A percentile compares a stretch with the other conserved stretches of the same genome.
Evolutionary conservation across 2,329 filamentous ascomycete genomes (phyloP).

Genomic region (Metarhizium album): DNA sequence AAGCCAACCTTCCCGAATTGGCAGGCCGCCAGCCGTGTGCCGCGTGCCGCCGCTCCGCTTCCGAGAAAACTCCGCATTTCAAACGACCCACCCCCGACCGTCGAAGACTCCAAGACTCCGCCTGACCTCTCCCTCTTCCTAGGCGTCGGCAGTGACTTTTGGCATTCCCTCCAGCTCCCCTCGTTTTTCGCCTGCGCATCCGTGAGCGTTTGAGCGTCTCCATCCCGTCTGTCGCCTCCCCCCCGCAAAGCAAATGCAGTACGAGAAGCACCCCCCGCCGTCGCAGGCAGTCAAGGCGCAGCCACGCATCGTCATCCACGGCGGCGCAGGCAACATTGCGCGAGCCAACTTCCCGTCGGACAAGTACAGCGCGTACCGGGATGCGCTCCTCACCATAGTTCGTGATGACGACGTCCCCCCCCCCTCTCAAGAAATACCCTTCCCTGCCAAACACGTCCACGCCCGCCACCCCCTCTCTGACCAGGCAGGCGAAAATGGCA

Average conservation of each 20-base stretch:
- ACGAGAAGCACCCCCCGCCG: slow-evolving; percentile 15
- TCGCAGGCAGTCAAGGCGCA: slow-evolving; percentile 18
- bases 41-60: not conserved
- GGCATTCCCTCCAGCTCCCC: no score
- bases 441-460: no score
- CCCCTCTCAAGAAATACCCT: no score
- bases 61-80: not conserved
- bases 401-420: slow-evolving; percentile 6
- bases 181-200: no score
- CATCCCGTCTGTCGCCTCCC: no score
- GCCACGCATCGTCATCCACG: slow-evolving; percentile 59
- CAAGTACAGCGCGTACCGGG: slow-evolving; percentile 47
- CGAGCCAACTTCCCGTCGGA: slow-evolving; percentile 46
- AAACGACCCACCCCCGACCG: not conserved
- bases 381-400: slow-evolving; percentile 52
- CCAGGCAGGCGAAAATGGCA: slow-evolving; percentile 12
- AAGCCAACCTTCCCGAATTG: not conserved
- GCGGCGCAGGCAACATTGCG: slow-evolving; percentile 60
- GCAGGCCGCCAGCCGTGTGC: not conserved
- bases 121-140: not conserved
- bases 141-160: not conserved
- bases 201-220: not conserved
- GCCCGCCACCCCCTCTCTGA: no score
- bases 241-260: slow-evolving; percentile 26
- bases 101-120: no score